Evolutionary conservation across 2,329 filamentous ascomycete genomes (phyloP), one percentile per base, ranked within the genome.

Genomic region (Trichoderma polysporum): DNA sequence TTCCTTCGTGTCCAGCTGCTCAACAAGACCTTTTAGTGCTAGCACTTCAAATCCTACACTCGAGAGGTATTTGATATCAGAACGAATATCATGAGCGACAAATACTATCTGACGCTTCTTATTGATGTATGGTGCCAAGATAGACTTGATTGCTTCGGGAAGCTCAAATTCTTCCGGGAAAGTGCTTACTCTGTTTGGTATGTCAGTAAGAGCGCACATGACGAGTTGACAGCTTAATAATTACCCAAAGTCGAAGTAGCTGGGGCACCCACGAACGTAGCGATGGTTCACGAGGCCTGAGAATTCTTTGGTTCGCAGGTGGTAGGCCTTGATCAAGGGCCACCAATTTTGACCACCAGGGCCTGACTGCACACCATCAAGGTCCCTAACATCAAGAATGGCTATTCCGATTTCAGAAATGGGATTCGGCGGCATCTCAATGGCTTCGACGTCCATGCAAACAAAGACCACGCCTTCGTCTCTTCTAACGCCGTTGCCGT

Each of bases 331-430:
- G 70, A 97, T 90, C 59, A 84, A 77, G 0, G 80, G 72, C 70
- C 87, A 85, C 93, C 94, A 97, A 41, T 88, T 83, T 47, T 80
- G 72, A 3, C 89, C 92, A 29, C 81, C 77, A 2, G 80, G 72
- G 0, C 91, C 91, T 2, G 91, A 91, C 0, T 86, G 73, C 0
- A 88, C 69, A 8, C 76, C 79, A 1, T 78, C 72, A 25, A 93
- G 74, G 41, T 85, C 77, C 4, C 77, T 72, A 0, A 91, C 93
- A 75, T 98, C 93, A 0, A 98, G 82, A 2, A 90, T 89, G 1
- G 92, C 90, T 47, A 99, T 82, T 0, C 95, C 95, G 45, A 99
- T 84, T 77, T 99, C 95, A 0, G 94, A 97, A 67, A 98, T 85
- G 13, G 86, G 81, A 37, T 83, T 80, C 13, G 88, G 85, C 52